phyloP scores from a whole-genome alignment of 495 filamentous ascomycete species.

The Podospora appendiculata region DNA sequence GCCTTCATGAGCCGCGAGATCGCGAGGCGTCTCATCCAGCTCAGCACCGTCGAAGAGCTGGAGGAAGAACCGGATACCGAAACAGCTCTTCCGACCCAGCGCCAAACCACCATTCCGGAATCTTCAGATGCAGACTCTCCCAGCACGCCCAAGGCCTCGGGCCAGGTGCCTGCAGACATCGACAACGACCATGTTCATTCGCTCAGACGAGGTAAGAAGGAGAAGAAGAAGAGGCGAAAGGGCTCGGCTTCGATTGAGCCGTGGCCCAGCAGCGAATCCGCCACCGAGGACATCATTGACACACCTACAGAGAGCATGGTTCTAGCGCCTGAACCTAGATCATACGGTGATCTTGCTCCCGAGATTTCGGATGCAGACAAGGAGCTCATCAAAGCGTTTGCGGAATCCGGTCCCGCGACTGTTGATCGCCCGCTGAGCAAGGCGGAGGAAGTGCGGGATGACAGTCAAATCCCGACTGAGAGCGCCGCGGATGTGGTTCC shows the following conservation, averaged over 20 bases:
- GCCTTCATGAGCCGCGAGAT: slow-evolving; percentile 11
- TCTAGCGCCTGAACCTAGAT: not conserved
- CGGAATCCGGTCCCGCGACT: slow-evolving; percentile 2
- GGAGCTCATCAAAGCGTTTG: slow-evolving; percentile 4
- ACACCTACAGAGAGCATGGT: not conserved
- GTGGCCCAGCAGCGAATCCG: slow-evolving; percentile 11
- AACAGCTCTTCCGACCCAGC: not conserved
- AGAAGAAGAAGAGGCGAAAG: slow-evolving; percentile 19
- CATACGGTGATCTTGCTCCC: not conserved
- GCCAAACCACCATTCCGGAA: not conserved
- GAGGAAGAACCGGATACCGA: slow-evolving; percentile 1
- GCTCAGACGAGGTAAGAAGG: slow-evolving; percentile 21
- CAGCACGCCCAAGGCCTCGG: too few relatives aligned
- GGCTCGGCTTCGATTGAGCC: slow-evolving; percentile 6
- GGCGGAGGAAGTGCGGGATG: not conserved
- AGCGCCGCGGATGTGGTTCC: not conserved
- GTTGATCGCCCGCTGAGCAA: not conserved
- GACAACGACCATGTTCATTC: slow-evolving; percentile 6
- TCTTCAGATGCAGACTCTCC: not conserved
- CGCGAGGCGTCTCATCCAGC: slow-evolving; percentile 14
- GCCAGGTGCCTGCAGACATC: too few relatives aligned
- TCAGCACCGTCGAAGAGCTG: slow-evolving; percentile 20
- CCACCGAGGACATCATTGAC: slow-evolving; percentile 5
- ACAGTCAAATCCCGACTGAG: not conserved
- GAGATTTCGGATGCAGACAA: not conserved